phyloP scores from a whole-genome alignment of 108 stramenopile genomes.

The Asterionellopsis glacialis region DNA sequence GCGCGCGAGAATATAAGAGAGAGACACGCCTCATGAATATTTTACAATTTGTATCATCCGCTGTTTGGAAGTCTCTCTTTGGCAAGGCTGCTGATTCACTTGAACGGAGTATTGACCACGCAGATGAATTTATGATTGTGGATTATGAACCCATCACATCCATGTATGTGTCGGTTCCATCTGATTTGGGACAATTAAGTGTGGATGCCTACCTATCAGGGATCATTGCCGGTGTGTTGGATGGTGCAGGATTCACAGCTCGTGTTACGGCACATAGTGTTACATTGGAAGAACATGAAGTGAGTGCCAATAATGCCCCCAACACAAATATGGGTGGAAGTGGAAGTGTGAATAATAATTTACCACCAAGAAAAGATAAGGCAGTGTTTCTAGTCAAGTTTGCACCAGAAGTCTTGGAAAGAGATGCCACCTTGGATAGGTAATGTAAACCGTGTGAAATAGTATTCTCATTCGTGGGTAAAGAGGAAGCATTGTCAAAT shows the following conservation, averaged over 20 bases:
- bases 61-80: conserved; percentile 92
- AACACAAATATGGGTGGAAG: conserved; percentile 6
- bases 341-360: conserved; percentile 1
- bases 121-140: conserved; percentile 95
- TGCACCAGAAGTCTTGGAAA: conserved; percentile 67
- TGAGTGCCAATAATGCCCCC: neutral
- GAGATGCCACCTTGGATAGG: conserved; percentile 63
- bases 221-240: conserved; percentile 83
- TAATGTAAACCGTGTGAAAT: too few species aligned
- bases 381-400: conserved; percentile 93
- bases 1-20: conserved; percentile 74
- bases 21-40: conserved; percentile 84
- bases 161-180: conserved; percentile 78
- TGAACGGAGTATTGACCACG: conserved; percentile 90
- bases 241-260: conserved; percentile 81
- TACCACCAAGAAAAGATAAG: conserved; percentile 80
- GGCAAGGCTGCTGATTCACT: conserved; percentile 92
- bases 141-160: conserved; percentile 89
- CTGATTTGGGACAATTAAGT: conserved; percentile 83
- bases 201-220: conserved; percentile 92
- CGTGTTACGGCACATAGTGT: conserved; percentile 83
- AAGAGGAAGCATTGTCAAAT: too few species aligned
- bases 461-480: too few species aligned
- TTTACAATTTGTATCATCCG: conserved; percentile 89
- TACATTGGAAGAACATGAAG: conserved; percentile 60